Evolutionary conservation across 805 yeast species (phyloP).

Genomic region (Hemisphaericaspora nanyangensis): DNA sequence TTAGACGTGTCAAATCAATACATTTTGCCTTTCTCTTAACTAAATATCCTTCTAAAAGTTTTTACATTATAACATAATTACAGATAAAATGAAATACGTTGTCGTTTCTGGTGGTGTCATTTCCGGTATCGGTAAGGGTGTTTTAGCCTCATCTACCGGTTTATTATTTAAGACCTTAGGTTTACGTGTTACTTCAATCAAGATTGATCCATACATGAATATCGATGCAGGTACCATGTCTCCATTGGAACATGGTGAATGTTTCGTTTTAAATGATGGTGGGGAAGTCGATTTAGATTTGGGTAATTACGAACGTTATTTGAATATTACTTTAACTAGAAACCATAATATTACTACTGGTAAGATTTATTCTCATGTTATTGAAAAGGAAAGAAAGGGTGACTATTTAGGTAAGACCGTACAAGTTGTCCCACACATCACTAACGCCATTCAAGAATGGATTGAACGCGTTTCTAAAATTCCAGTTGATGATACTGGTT

Average conservation of each 20-base stretch:
- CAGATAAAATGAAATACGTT: constrained; percentile 83
- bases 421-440: constrained; percentile 97
- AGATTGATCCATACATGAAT: constrained; percentile 98
- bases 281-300: constrained; percentile 98
- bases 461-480: constrained; percentile 86
- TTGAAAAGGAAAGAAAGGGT: constrained; percentile 92
- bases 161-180: constrained; percentile 91
- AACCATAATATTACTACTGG: constrained; percentile 99
- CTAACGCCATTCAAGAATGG: constrained; percentile 98
- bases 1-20: constrained; percentile 3
- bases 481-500: constrained; percentile 87
- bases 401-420: constrained; percentile 99
- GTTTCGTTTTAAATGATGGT: constrained; percentile 96
- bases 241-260: constrained; percentile 98
- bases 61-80: background rate
- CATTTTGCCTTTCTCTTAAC: constrained; percentile 2
- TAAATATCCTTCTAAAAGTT: background rate
- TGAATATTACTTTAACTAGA: constrained; percentile 85
- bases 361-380: constrained; percentile 90
- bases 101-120: constrained; percentile 99
- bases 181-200: constrained; percentile 91
- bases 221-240: constrained; percentile 99
- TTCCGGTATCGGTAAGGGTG: constrained; percentile 99
- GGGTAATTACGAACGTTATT: constrained; percentile 96
- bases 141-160: constrained; percentile 95